Conservation (phyloP, 2,329 filamentous ascomycete species). For the Plectosphaerella sp. region DNA sequence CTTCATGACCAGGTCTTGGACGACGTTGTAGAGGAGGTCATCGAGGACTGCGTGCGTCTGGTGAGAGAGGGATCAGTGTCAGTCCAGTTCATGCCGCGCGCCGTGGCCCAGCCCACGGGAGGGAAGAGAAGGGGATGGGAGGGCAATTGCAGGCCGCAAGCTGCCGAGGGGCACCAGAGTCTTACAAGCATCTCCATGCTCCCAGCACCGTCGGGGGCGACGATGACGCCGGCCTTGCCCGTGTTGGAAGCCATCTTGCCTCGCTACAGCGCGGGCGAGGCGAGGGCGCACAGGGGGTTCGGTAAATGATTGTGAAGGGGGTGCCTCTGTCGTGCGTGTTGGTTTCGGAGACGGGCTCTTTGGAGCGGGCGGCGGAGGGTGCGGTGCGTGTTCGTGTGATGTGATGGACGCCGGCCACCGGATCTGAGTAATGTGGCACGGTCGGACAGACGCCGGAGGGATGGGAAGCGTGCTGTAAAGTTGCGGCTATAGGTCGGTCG, state of each 20-base stretch:
- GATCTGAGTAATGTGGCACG: conserved; percentile 1
- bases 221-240: conserved; percentile 54
- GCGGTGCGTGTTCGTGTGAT: conserved; percentile 10
- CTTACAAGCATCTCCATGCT: conserved; percentile 58
- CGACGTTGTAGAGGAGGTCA: conserved; percentile 70
- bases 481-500: no score
- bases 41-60: conserved; percentile 66
- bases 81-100: not conserved
- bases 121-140: not conserved
- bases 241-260: conserved; percentile 36
- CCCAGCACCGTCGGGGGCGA: conserved; percentile 45
- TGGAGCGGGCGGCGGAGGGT: conserved; percentile 6
- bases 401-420: not conserved
- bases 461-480: not conserved
- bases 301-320: not conserved
- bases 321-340: not conserved
- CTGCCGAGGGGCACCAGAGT: conserved; percentile 15
- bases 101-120: not conserved
- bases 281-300: not conserved
- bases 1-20: conserved; percentile 70
- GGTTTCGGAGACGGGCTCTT: not conserved
- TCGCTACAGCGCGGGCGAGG: conserved; percentile 5
- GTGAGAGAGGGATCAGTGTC: conserved; percentile 2
- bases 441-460: conserved; percentile 1
- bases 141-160: not conserved